A percentile compares a stretch with the other conserved stretches of the same genome.
phyloP scores from a whole-genome alignment of 1,139 yeast genomes.

The Pichia sp. region DNA sequence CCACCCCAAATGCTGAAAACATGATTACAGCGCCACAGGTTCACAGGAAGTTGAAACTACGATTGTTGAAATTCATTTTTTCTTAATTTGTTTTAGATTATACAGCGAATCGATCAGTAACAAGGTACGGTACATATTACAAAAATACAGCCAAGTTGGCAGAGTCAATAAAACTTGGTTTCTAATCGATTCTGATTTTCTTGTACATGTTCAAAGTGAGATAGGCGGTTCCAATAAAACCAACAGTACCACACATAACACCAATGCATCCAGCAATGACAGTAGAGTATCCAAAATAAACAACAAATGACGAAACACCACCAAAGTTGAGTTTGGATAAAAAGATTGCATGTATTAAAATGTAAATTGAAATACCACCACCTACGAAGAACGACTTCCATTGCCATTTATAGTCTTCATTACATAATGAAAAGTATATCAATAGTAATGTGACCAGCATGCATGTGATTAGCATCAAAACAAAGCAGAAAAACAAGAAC shows the following conservation, averaged over 20 bases:
- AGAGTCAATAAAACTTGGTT: too few relatives aligned
- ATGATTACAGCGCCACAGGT: too few relatives aligned
- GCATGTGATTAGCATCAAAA: conserved; percentile 76
- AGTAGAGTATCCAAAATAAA: conserved; percentile 80
- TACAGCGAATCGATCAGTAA: too few relatives aligned
- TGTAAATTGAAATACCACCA: conserved; percentile 83
- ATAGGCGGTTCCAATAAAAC: conserved; percentile 65
- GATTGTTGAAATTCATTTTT: too few relatives aligned
- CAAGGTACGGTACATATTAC: too few relatives aligned
- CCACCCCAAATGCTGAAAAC: too few relatives aligned
- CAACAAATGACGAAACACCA: conserved; percentile 66
- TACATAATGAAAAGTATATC: conserved; percentile 77
- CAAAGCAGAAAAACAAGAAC: conserved; percentile 79
- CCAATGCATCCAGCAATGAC: conserved; percentile 67
- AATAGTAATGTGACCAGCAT: conserved; percentile 72
- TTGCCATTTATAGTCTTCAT: conserved; percentile 95
- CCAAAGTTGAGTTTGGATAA: conserved; percentile 64
- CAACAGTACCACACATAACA: conserved; percentile 81
- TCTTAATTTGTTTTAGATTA: too few relatives aligned
- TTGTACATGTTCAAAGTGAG: conserved; percentile 76
- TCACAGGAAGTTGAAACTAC: too few relatives aligned
- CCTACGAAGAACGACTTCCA: conserved; percentile 89
- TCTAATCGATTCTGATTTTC: conserved; percentile 73
- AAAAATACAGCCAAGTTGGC: too few relatives aligned
- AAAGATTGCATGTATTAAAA: conserved; percentile 74